Evolutionary conservation across 1,139 yeast genomes (phyloP), one percentile per base, ranked within the genome.

Genomic region (Kluyveromyces sp.): DNA sequence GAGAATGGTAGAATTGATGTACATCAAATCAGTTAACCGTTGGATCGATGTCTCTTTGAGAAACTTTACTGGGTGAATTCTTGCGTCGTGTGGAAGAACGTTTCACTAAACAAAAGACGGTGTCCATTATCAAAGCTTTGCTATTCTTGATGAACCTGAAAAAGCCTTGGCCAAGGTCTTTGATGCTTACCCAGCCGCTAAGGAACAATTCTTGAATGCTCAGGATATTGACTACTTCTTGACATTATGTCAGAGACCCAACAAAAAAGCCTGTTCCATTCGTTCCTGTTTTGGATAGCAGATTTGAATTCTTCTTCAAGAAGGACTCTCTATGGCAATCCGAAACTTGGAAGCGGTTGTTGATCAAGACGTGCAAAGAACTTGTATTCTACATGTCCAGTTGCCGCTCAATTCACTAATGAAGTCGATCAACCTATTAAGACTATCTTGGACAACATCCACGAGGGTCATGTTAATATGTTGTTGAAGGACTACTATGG

Each of bases 321-420:
- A 92, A 92, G 74, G 99, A 92, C 70, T 90, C 97, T 43, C 77
- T 92, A 66, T 92, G 98, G 98, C 99, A 92, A 77, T 86, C 96
- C 34, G 98, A 92, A 94, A 88, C 66, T 78, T 92, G 63, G 97
- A 90, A 67, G 87, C 97, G 53, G 97, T 92, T 63, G 92, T 87
- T 54, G 98, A 78, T 58, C 90, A 84, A 64, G 99, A 92, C 68
- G 97, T 92, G 54, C 94, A 90, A 70, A 86, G 98, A 76, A 90
- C 97, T 26, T 94, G 98, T 83, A 89, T 92, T 58, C 78, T 92
- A 61, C 97, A 89, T 62, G 97, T 58, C 99, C 99, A 44, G 98
- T 94, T 60, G 95, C 98, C 59, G 97, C 96, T 59, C 90, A 83
- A 70, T 90, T 73, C 73, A 83, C 97, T 58, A 85, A 77, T 60